Conservation (phyloP, 2,329 filamentous ascomycete genomes). For the Pezicula carpinea region DNA sequence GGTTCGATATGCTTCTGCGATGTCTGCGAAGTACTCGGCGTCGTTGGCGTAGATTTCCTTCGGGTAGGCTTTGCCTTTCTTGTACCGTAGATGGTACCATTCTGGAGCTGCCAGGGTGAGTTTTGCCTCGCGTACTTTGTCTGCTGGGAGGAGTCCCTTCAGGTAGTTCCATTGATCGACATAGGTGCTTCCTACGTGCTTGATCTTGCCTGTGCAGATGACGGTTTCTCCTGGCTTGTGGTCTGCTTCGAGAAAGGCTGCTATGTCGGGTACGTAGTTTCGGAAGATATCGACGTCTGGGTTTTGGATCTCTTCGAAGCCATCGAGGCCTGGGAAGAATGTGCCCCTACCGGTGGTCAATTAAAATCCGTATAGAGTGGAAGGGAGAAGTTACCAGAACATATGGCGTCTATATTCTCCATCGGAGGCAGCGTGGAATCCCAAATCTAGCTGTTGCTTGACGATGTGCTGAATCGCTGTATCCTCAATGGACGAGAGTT, state of each 20-base stretch:
- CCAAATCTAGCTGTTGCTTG: constrained; percentile 51
- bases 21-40: constrained; percentile 48
- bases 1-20: constrained; percentile 46
- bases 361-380: constrained; percentile 33
- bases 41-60: constrained; percentile 45
- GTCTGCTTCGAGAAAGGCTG: constrained; percentile 35
- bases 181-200: constrained; percentile 40
- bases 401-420: constrained; percentile 44
- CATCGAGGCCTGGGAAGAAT: constrained; percentile 24
- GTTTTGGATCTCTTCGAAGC: constrained; percentile 22
- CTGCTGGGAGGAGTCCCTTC: constrained; percentile 52
- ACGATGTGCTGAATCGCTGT: constrained; percentile 55
- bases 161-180: constrained; percentile 56
- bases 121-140: constrained; percentile 61
- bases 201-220: constrained; percentile 42
- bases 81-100: constrained; percentile 65
- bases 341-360: constrained; percentile 31
- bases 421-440: constrained; percentile 53
- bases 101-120: constrained; percentile 63
- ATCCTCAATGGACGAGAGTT: constrained; percentile 48
- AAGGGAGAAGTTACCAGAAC: not conserved
- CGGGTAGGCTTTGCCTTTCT: constrained; percentile 45
- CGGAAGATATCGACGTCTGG: constrained; percentile 33
- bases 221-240: constrained; percentile 42
- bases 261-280: constrained; percentile 34